phyloP scores from a whole-genome alignment of 2,329 filamentous ascomycete species.

The Aspergillus brasiliensis region DNA sequence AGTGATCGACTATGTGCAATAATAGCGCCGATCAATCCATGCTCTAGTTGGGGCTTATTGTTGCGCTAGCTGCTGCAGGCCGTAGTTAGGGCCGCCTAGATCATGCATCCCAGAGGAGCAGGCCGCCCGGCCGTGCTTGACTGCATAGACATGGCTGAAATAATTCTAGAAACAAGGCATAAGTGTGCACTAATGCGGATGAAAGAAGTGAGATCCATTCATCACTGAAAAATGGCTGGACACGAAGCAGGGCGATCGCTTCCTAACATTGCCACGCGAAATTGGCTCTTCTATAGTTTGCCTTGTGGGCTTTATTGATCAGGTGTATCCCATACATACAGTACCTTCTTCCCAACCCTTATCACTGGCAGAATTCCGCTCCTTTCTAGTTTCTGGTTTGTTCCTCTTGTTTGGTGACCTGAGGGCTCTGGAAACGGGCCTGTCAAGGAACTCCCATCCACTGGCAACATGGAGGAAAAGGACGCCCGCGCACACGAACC shows the following conservation, averaged over 20 bases:
- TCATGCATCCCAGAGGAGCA: background rate
- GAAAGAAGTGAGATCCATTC: background rate
- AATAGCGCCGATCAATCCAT: background rate
- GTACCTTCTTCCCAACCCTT: background rate
- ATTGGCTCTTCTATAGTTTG: background rate
- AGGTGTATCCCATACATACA: background rate
- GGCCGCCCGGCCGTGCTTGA: background rate
- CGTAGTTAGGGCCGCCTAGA: background rate
- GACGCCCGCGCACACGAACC: background rate
- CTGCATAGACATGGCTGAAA: background rate
- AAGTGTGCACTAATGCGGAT: background rate
- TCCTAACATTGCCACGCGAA: background rate
- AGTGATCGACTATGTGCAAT: background rate
- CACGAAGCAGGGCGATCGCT: background rate
- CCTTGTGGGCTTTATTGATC: background rate
- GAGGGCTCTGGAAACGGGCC: background rate
- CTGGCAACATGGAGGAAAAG: background rate
- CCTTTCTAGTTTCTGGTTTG: background rate
- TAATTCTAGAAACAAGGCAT: background rate
- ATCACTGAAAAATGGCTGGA: background rate
- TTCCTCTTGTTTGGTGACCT: background rate
- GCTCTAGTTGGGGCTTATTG: background rate
- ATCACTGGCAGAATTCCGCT: background rate
- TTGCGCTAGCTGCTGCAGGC: conserved; percentile 1
- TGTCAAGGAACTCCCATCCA: background rate